A percentile compares a stretch with the other conserved stretches of the same genome.
Conservation (phyloP, 495 filamentous ascomycete species). For the Lophiostoma macrostomum region DNA sequence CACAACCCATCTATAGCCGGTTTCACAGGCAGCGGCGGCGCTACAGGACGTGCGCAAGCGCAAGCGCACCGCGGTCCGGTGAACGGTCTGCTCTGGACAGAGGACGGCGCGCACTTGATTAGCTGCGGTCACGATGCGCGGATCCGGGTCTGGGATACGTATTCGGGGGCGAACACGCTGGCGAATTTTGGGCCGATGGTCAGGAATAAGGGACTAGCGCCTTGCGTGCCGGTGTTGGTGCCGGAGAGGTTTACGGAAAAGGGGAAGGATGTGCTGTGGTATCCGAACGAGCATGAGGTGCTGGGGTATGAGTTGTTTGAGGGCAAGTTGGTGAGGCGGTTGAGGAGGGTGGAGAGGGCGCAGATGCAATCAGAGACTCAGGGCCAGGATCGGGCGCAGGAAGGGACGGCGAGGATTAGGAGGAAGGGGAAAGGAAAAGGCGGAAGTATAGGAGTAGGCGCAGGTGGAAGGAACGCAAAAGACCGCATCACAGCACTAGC, state of each 20-base stretch:
- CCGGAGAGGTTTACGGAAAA: slow-evolving; percentile 51
- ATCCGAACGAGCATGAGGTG: slow-evolving; percentile 74
- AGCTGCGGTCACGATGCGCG: slow-evolving; percentile 77
- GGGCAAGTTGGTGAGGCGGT: slow-evolving; percentile 66
- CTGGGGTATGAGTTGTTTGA: slow-evolving; percentile 72
- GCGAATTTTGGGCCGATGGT: slow-evolving; percentile 77
- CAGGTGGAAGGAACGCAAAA: slow-evolving; percentile 42
- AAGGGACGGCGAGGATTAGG: too few relatives aligned
- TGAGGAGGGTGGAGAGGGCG: slow-evolving; percentile 63
- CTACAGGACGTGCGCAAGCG: too few relatives aligned
- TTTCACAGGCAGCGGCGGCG: too few relatives aligned
- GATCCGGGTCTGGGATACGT: slow-evolving; percentile 79
- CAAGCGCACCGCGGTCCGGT: slow-evolving; percentile 74
- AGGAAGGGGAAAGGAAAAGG: too few relatives aligned
- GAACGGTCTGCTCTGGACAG: slow-evolving; percentile 80
- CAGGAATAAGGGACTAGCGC: slow-evolving; percentile 66
- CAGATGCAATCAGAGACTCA: too few relatives aligned
- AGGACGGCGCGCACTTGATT: slow-evolving; percentile 68
- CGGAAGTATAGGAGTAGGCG: too few relatives aligned
- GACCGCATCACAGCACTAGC: slow-evolving; percentile 65
- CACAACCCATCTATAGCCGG: too few relatives aligned
- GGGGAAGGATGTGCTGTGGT: slow-evolving; percentile 64
- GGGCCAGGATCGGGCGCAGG: too few relatives aligned
- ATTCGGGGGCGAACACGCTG: slow-evolving; percentile 75
- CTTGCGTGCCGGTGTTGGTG: slow-evolving; percentile 58